Conservation (phyloP, 1,284 basidiomycete genomes). For the Papiliotrema nemorosa region DNA sequence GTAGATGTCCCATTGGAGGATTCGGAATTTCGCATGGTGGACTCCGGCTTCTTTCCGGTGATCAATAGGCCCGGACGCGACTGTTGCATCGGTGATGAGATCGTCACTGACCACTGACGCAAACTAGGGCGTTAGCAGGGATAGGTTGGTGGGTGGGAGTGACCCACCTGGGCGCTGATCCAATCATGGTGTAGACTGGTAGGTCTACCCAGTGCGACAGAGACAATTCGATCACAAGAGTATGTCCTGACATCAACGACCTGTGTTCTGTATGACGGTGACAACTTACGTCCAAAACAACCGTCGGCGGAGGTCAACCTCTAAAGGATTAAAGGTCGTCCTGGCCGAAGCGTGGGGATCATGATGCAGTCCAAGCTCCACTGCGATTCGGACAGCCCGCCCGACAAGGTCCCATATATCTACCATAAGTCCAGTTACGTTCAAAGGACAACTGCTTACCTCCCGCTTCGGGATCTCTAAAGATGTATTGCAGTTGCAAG, state of each 20-base stretch:
- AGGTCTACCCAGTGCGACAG: background rate
- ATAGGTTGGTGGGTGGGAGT: background rate
- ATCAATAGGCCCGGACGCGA: background rate
- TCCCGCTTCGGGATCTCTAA: background rate
- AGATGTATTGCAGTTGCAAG: background rate
- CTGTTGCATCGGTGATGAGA: background rate
- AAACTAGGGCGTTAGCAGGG: background rate
- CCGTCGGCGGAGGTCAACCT: background rate
- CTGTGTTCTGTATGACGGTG: background rate
- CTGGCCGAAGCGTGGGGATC: background rate
- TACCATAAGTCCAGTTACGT: background rate
- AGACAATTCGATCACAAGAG: background rate
- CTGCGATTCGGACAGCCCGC: background rate
- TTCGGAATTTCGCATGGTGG: background rate
- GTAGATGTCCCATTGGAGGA: background rate
- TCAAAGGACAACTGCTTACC: background rate
- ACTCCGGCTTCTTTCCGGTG: background rate
- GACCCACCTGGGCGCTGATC: background rate
- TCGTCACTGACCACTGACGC: background rate
- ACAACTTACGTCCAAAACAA: background rate
- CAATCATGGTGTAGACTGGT: background rate
- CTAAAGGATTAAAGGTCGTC: background rate
- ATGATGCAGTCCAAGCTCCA: background rate
- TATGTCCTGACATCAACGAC: background rate
- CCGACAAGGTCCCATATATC: background rate